A percentile compares a stretch with the other conserved stretches of the same genome.
Evolutionary conservation across 139 green algal genomes (phyloP).

Genomic region (Astrephomene gubernaculifera): DNA sequence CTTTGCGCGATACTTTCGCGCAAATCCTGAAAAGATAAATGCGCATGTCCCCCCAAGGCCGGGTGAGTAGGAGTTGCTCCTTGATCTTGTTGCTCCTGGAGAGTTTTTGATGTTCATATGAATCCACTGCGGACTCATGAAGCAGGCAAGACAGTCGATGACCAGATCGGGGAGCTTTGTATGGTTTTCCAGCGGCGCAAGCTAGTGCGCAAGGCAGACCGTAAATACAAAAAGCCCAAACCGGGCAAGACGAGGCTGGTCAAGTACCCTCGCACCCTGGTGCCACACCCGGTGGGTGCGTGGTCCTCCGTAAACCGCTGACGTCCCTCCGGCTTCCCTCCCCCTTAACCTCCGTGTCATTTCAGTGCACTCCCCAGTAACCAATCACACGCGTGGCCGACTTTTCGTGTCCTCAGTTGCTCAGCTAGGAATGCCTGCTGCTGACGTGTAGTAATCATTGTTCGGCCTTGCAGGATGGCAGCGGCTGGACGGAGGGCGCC

Average conservation of each 20-base stretch:
- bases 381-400: too few species aligned
- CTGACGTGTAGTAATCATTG: too few species aligned
- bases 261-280: slow-evolving; percentile 59
- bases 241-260: slow-evolving; percentile 57
- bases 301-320: too few species aligned
- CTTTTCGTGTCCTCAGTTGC: too few species aligned
- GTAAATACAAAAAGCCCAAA: slow-evolving; percentile 63
- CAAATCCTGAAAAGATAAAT: slow-evolving; percentile 51
- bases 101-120: too few species aligned
- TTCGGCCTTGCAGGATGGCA: slow-evolving; percentile 55
- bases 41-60: slow-evolving; percentile 37
- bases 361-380: too few species aligned
- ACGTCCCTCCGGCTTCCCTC: too few species aligned
- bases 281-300: slow-evolving; percentile 34
- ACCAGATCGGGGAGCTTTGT: slow-evolving; percentile 51
- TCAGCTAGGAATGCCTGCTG: too few species aligned
- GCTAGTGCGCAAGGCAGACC: slow-evolving; percentile 49
- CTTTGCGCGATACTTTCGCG: slow-evolving; percentile 46
- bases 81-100: not conserved
- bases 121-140: not conserved
- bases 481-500: slow-evolving; percentile 63
- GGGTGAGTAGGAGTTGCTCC: not conserved
- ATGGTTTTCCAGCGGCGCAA: slow-evolving; percentile 37
- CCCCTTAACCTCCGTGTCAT: too few species aligned
- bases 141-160: slow-evolving; percentile 43